phyloP scores from a whole-genome alignment of 345 rosid species.

The Pistacia atlantica region DNA sequence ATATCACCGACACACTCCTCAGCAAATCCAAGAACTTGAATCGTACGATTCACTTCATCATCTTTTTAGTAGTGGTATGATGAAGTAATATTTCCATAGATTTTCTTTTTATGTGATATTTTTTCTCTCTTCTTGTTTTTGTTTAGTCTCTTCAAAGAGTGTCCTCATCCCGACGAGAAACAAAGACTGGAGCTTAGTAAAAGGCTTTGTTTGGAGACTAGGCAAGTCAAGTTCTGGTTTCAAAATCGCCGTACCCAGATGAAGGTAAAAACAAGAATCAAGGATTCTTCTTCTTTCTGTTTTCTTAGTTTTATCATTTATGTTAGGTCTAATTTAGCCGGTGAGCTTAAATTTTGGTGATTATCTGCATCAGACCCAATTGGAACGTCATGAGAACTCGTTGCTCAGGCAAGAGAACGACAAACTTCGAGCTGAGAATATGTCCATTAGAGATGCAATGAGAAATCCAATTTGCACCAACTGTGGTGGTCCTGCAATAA shows the following conservation, averaged over 20 bases:
- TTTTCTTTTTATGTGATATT: background rate
- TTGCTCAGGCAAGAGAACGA: constrained; percentile 86
- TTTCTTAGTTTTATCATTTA: background rate
- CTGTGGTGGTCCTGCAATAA: constrained; percentile 89
- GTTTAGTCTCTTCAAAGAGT: constrained; percentile 76
- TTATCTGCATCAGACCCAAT: constrained; percentile 59
- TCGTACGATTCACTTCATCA: constrained; percentile 46
- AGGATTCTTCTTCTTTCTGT: background rate
- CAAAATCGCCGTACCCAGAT: constrained; percentile 96
- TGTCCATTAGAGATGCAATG: constrained; percentile 93
- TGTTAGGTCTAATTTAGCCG: background rate
- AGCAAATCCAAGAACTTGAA: constrained; percentile 99
- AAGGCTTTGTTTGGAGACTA: constrained; percentile 79
- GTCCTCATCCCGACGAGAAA: constrained; percentile 97
- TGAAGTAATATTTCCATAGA: background rate
- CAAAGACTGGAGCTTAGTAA: constrained; percentile 81
- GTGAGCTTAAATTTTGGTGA: background rate
- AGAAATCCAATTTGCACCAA: constrained; percentile 82
- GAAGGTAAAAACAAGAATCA: constrained; percentile 57
- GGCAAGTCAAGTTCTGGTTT: constrained; percentile 98
- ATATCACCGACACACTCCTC: constrained; percentile 99
- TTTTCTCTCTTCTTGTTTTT: background rate
- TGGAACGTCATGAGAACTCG: constrained; percentile 89
- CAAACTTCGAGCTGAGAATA: constrained; percentile 84
- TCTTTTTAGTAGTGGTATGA: constrained; percentile 2